These are phyloP conservation scores for Purshia tridentata DNA, from an alignment of 306 rosid genomes.

Conservation along the genomic window DNA sequence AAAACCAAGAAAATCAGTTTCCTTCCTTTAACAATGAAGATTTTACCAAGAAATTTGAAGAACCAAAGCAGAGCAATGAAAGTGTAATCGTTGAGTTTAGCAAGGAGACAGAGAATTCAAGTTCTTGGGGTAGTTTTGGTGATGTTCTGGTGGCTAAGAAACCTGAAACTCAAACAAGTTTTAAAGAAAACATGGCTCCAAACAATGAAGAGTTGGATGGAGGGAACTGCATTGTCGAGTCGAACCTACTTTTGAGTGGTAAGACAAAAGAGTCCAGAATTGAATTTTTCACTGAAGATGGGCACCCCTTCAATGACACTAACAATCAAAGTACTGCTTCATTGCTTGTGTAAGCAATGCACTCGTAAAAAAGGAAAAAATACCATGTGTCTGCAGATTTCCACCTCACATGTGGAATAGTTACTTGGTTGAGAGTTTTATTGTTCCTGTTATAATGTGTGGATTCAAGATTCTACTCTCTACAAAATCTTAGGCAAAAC, in stretches of 20 bases:
- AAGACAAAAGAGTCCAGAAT: slow-evolving; percentile 29
- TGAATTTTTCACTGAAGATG: slow-evolving; percentile 37
- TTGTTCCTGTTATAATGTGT: neutral
- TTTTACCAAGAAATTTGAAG: slow-evolving; percentile 26
- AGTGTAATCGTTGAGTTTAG: slow-evolving; percentile 4
- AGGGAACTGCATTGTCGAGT: slow-evolving; percentile 47
- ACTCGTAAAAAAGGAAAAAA: neutral
- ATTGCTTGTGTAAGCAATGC: slow-evolving; percentile 40
- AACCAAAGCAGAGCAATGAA: slow-evolving; percentile 10
- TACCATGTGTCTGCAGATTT: neutral
- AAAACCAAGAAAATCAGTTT: slow-evolving; percentile 40
- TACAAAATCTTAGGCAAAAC: neutral
- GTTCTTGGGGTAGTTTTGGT: slow-evolving; percentile 18
- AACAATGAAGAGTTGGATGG: slow-evolving; percentile 45
- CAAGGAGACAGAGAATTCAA: slow-evolving; percentile 19
- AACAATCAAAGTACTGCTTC: slow-evolving; percentile 43
- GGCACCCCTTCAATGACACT: slow-evolving; percentile 64
- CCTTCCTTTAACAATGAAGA: slow-evolving; percentile 18
- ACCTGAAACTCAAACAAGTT: slow-evolving; percentile 36
- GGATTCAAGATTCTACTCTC: neutral
- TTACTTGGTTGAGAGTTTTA: neutral
- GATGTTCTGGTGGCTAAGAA: slow-evolving; percentile 30
- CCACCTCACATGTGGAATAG: neutral
- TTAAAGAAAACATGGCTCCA: slow-evolving; percentile 64
- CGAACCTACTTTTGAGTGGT: slow-evolving; percentile 45